phyloP scores from a whole-genome alignment of 2,329 filamentous ascomycete genomes.

The Beauveria varroae region DNA sequence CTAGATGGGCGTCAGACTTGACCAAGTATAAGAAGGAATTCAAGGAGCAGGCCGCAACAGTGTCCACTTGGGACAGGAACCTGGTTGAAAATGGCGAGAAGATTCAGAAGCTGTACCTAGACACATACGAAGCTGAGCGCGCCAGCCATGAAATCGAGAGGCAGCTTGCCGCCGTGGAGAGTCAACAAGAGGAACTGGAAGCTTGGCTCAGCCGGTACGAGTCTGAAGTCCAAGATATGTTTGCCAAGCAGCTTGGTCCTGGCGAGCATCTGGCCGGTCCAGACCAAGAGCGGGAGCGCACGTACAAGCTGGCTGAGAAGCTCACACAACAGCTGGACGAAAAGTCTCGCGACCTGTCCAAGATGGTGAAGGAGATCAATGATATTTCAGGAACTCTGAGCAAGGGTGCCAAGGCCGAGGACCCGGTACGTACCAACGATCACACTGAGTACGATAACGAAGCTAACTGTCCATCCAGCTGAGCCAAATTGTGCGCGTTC shows the following conservation, averaged over 20 bases:
- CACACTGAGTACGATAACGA: slow-evolving; percentile 11
- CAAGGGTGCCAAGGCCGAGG: slow-evolving; percentile 82
- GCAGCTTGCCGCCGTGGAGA: slow-evolving; percentile 81
- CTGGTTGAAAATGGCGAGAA: slow-evolving; percentile 92
- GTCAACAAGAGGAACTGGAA: slow-evolving; percentile 85
- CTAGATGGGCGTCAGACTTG: slow-evolving; percentile 89
- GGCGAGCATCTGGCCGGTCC: slow-evolving; percentile 74
- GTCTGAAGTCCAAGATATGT: slow-evolving; percentile 81
- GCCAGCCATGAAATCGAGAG: slow-evolving; percentile 91
- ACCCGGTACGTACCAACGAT: slow-evolving; percentile 57
- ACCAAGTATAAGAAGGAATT: slow-evolving; percentile 97
- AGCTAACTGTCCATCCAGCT: slow-evolving; percentile 47
- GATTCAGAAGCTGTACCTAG: slow-evolving; percentile 86
- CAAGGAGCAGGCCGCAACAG: slow-evolving; percentile 78
- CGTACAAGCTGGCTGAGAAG: slow-evolving; percentile 93
- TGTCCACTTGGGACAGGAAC: slow-evolving; percentile 85
- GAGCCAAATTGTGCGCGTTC: slow-evolving; percentile 88
- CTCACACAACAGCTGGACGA: slow-evolving; percentile 84
- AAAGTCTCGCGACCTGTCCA: slow-evolving; percentile 84
- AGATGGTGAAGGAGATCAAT: slow-evolving; percentile 99
- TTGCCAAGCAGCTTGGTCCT: slow-evolving; percentile 68
- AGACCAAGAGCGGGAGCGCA: slow-evolving; percentile 91
- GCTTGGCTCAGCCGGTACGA: slow-evolving; percentile 88
- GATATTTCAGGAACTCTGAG: slow-evolving; percentile 80
- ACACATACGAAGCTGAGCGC: slow-evolving; percentile 88